These are phyloP conservation scores for Aspergillus sp. DNA, from an alignment of 2,329 filamentous ascomycete species.

Conservation along the genomic window DNA sequence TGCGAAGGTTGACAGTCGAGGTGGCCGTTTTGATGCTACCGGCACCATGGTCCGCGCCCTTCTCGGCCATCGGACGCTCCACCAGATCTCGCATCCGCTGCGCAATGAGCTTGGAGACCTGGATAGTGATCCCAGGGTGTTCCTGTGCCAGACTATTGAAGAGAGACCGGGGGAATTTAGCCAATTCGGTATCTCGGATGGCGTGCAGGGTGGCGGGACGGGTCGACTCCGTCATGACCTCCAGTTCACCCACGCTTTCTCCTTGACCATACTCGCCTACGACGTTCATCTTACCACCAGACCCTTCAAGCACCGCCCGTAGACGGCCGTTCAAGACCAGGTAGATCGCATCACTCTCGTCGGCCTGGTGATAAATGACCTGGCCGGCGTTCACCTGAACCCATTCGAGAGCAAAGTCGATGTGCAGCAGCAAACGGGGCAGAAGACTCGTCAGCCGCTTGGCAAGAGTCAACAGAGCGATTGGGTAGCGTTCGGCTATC, in stretches of 20 bases:
- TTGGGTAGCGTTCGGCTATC: conserved; percentile 88
- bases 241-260: conserved; percentile 94
- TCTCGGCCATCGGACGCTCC: conserved; percentile 71
- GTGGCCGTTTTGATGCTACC: conserved; percentile 58
- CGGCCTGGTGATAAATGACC: conserved; percentile 87
- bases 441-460: conserved; percentile 88
- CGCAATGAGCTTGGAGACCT: conserved; percentile 97
- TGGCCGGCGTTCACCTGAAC: conserved; percentile 94
- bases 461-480: conserved; percentile 91
- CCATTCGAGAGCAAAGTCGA: conserved; percentile 98
- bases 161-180: conserved; percentile 90
- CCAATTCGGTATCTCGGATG: conserved; percentile 92
- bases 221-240: conserved; percentile 90
- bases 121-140: conserved; percentile 96
- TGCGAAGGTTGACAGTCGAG: conserved; percentile 87
- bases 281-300: conserved; percentile 78
- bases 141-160: conserved; percentile 98
- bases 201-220: conserved; percentile 91
- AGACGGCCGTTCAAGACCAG: conserved; percentile 93
- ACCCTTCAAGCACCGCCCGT: conserved; percentile 76
- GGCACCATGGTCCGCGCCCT: conserved; percentile 61
- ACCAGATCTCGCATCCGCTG: conserved; percentile 88
- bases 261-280: conserved; percentile 94
- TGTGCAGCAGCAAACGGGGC: conserved; percentile 86
- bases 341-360: conserved; percentile 98